Evolutionary conservation across 1,284 basidiomycete species (phyloP).

Genomic region (Sporisorium graminicola): DNA sequence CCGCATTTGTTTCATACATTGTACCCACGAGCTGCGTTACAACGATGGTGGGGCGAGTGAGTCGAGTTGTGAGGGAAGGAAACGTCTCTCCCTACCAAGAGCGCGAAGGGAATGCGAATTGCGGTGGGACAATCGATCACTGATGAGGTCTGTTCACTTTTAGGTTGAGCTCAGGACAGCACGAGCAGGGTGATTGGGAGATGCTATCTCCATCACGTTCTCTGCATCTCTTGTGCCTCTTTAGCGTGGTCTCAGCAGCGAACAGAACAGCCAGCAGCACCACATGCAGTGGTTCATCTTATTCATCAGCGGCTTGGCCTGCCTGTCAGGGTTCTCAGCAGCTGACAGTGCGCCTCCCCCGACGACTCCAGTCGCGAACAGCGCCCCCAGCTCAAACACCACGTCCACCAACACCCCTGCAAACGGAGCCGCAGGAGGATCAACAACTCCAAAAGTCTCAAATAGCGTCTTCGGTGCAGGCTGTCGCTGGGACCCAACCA

Average conservation of each 20-base stretch:
- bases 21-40: background rate
- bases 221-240: background rate
- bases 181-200: background rate
- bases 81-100: too few species aligned
- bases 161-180: too few species aligned
- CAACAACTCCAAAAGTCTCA: background rate
- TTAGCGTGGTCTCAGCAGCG: background rate
- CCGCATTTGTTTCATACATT: too few species aligned
- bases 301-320: background rate
- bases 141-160: background rate
- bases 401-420: background rate
- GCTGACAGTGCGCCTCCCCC: background rate
- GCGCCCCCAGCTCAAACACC: background rate
- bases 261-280: background rate
- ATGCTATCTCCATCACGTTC: background rate
- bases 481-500: slow-evolving; percentile 48
- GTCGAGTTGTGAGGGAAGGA: background rate
- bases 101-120: background rate
- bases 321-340: background rate
- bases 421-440: background rate
- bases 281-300: slow-evolving; percentile 1
- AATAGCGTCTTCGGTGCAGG: slow-evolving; percentile 40
- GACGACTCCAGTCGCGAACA: background rate
- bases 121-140: background rate
- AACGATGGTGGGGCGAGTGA: background rate